These are phyloP conservation scores for Neoboletus brunneissimus DNA, from an alignment of 768 basidiomycete species.

Conservation along the genomic window DNA sequence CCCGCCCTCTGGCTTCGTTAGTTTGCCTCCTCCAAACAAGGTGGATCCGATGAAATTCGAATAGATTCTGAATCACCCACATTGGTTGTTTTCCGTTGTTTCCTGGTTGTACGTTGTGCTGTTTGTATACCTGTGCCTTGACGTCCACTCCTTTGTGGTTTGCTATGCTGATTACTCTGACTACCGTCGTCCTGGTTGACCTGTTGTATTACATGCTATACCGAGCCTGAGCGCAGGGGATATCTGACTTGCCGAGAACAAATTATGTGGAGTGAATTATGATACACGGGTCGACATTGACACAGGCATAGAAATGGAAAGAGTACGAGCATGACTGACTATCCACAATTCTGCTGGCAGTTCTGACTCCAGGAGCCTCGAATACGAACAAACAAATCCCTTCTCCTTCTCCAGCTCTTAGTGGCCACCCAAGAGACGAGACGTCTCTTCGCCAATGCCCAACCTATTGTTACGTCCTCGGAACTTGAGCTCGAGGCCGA, in stretches of 20 bases:
- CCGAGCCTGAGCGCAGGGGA: constrained; percentile 9
- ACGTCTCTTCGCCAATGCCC: constrained; percentile 32
- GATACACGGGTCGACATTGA: constrained; percentile 5
- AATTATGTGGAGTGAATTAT: constrained; percentile 18
- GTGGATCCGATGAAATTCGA: constrained; percentile 45
- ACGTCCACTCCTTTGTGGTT: neutral
- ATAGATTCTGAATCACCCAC: constrained; percentile 12
- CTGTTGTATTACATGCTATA: constrained; percentile 22
- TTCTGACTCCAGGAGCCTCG: neutral
- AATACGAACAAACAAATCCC: neutral
- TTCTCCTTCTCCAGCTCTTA: neutral
- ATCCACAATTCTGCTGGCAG: neutral
- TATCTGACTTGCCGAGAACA: constrained; percentile 4
- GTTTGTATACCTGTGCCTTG: constrained; percentile 9
- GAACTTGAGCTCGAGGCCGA: constrained; percentile 37
- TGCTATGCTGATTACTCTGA: constrained; percentile 15
- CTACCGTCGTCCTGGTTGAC: neutral
- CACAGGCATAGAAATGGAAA: constrained; percentile 6
- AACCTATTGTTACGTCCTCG: constrained; percentile 32
- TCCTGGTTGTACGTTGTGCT: constrained; percentile 5
- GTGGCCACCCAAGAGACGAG: constrained; percentile 32
- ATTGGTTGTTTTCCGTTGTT: neutral
- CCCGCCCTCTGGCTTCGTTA: constrained; percentile 15
- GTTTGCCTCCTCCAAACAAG: constrained; percentile 41
- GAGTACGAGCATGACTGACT: constrained; percentile 5